These are phyloP conservation scores for Ogataea minuta DNA, from an alignment of 805 yeast genomes.

Conservation along the genomic window DNA sequence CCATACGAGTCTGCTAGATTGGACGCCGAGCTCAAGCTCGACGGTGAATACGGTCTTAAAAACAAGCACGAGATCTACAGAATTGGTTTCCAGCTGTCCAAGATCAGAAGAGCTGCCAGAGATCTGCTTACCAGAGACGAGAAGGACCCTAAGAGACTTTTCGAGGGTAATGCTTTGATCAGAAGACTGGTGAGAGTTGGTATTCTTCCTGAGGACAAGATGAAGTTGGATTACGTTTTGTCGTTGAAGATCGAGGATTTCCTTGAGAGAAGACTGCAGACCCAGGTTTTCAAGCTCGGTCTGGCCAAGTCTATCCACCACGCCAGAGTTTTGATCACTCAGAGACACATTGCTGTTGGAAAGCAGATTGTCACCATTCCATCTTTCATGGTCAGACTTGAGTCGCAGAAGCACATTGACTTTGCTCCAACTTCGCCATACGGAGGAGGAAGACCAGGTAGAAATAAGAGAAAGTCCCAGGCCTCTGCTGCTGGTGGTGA, in stretches of 20 bases:
- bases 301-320: constrained; percentile 99
- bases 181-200: constrained; percentile 99
- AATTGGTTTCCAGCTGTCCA: constrained; percentile 98
- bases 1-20: constrained; percentile 99
- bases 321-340: constrained; percentile 98
- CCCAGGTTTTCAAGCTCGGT: constrained; percentile 99
- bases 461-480: constrained; percentile 95
- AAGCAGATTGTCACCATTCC: constrained; percentile 98
- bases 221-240: constrained; percentile 99
- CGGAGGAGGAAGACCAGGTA: constrained; percentile 99
- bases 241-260: constrained; percentile 98
- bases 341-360: constrained; percentile 99
- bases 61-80: constrained; percentile 99
- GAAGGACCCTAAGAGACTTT: constrained; percentile 99
- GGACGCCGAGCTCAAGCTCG: constrained; percentile 98
- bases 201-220: constrained; percentile 98
- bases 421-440: constrained; percentile 98
- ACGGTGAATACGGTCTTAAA: constrained; percentile 99
- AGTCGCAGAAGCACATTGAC: constrained; percentile 99
- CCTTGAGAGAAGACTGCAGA: constrained; percentile 99
- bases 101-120: constrained; percentile 99
- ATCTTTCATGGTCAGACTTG: constrained; percentile 99
- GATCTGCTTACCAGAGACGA: constrained; percentile 99
- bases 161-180: constrained; percentile 99
- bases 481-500: constrained; percentile 63